Conservation (phyloP, 768 basidiomycete genomes). For the Mrakia hoshinonis region DNA sequence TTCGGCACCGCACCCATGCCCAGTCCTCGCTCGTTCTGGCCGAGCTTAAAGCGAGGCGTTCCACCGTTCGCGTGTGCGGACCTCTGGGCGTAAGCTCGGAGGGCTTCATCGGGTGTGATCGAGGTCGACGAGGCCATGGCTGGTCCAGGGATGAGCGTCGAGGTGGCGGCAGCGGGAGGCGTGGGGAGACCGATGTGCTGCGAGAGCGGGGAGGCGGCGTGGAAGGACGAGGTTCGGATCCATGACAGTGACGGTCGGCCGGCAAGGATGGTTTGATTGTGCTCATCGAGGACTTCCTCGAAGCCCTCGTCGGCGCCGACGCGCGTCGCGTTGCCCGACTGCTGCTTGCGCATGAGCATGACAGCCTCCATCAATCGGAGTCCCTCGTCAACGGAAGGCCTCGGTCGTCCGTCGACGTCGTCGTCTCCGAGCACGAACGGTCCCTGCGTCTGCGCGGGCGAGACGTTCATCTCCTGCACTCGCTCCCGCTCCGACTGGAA, state of each 20-base stretch:
- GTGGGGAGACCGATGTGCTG: constrained; percentile 2
- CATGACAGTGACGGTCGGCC: constrained; percentile 1
- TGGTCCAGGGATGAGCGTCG: background rate
- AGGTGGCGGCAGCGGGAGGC: background rate
- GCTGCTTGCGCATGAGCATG: constrained; percentile 30
- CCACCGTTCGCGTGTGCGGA: constrained; percentile 5
- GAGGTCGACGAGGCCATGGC: constrained; percentile 12
- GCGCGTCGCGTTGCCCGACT: background rate
- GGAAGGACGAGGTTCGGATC: constrained; percentile 1
- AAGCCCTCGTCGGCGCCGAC: background rate
- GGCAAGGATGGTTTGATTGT: background rate
- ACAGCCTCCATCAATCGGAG: constrained; percentile 38
- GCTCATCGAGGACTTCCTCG: background rate
- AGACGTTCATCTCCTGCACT: constrained; percentile 34
- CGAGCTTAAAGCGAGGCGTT: constrained; percentile 6
- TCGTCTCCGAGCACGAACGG: constrained; percentile 31
- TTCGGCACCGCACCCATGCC: background rate
- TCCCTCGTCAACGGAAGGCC: constrained; percentile 25
- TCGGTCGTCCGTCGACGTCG: constrained; percentile 20
- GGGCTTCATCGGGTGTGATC: constrained; percentile 19
- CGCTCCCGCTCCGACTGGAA: constrained; percentile 6
- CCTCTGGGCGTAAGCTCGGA: constrained; percentile 22
- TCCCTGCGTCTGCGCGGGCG: constrained; percentile 37
- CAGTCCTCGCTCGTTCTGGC: constrained; percentile 5
- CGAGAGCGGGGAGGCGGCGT: background rate